A percentile compares a stretch with the other conserved stretches of the same genome.
Evolutionary conservation across 2,329 filamentous ascomycete genomes (phyloP).

Genomic region (Exserohilum rostratum): DNA sequence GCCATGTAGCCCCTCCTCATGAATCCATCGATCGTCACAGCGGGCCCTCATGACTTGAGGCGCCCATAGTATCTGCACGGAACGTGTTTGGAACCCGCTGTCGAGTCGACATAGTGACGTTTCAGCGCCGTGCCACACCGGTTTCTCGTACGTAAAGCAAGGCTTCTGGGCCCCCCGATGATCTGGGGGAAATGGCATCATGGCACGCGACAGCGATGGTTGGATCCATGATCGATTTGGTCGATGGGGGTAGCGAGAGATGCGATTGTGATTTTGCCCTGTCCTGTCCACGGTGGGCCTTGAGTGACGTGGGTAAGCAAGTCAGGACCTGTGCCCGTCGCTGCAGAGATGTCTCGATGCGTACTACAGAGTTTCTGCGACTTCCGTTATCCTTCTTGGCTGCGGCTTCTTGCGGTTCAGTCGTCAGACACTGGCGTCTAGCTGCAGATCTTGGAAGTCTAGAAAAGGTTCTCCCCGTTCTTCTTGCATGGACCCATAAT

Average conservation of each 20-base stretch:
- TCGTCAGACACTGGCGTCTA: constrained; percentile 18
- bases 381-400: constrained; percentile 28
- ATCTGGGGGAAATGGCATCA: constrained; percentile 29
- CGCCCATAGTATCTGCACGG: constrained; percentile 12
- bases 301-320: constrained; percentile 19
- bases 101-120: constrained; percentile 37
- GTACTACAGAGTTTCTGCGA: constrained; percentile 15
- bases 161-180: constrained; percentile 15
- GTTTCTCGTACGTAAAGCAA: constrained; percentile 33
- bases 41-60: constrained; percentile 31
- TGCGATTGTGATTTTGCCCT: constrained; percentile 3
- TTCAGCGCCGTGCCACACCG: constrained; percentile 10
- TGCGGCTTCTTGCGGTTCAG: constrained; percentile 34
- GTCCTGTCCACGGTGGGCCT: constrained; percentile 14
- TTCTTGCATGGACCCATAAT: constrained; percentile 30
- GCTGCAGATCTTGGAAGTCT: constrained; percentile 33
- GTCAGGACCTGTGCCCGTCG: neutral
- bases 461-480: constrained; percentile 29
- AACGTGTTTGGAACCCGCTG: constrained; percentile 22
- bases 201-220: constrained; percentile 8
- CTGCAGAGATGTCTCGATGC: constrained; percentile 11
- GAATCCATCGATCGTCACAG: constrained; percentile 29
- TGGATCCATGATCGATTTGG: constrained; percentile 6
- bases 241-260: neutral
- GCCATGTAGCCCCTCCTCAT: constrained; percentile 14